Evolutionary conservation across 1,139 yeast species (phyloP).

Genomic region (Kodamaea anthophila): DNA sequence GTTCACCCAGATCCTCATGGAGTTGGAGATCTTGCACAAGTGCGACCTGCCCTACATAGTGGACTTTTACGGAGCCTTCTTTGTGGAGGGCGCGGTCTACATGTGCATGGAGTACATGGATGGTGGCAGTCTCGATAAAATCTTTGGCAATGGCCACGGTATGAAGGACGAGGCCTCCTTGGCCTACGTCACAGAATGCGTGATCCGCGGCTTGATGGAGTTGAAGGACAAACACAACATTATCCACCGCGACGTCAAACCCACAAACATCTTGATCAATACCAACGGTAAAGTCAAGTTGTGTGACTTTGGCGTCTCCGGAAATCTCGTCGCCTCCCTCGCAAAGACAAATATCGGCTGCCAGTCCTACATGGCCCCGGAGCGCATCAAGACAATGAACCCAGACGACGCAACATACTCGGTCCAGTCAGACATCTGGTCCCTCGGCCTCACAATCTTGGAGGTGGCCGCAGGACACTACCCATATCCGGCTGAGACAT

Average conservation of each 20-base stretch:
- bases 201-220: conserved; percentile 75
- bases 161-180: conserved; percentile 68
- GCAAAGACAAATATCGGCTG: conserved; percentile 98
- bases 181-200: conserved; percentile 77
- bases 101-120: conserved; percentile 99
- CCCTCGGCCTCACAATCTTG: conserved; percentile 79
- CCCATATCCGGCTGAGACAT: conserved; percentile 95
- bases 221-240: conserved; percentile 84
- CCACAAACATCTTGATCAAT: conserved; percentile 83
- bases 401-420: conserved; percentile 78
- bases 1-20: conserved; percentile 92
- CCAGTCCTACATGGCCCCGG: conserved; percentile 99
- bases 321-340: conserved; percentile 89
- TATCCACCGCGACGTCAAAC: conserved; percentile 95
- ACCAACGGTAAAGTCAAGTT: conserved; percentile 81
- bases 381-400: conserved; percentile 61
- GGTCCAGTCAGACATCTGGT: conserved; percentile 96
- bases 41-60: conserved; percentile 88
- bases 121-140: conserved; percentile 88
- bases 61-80: conserved; percentile 94
- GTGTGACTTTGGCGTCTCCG: conserved; percentile 96
- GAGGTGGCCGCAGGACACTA: conserved; percentile 89
- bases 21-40: conserved; percentile 84
- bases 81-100: conserved; percentile 95
- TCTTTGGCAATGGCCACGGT: conserved; percentile 68